Evolutionary conservation across 192 early-diverging fungal genomes (phyloP).

Genomic region (Diversispora eburnea): DNA sequence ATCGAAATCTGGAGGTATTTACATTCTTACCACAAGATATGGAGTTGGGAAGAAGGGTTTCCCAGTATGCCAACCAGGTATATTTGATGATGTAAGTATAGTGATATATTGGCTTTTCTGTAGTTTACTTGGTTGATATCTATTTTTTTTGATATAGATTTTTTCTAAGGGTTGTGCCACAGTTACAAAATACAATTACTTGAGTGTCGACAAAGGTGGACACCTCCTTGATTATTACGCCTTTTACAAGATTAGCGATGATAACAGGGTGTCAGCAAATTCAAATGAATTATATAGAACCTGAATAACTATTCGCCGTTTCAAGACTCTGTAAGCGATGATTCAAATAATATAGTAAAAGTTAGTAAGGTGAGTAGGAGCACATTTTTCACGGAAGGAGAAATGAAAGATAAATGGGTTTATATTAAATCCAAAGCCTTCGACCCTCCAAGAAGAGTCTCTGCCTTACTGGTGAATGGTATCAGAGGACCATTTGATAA

Average conservation of each 20-base stretch:
- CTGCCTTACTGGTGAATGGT: too few relatives aligned
- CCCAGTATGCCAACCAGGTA: not conserved
- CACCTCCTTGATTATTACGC: not conserved
- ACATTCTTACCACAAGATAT: not conserved
- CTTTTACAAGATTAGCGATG: not conserved
- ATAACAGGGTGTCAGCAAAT: not conserved
- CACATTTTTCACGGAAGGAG: not conserved
- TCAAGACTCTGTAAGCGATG: not conserved
- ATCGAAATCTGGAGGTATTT: not conserved
- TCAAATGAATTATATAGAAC: not conserved
- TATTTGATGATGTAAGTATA: conserved; percentile 1
- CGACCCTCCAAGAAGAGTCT: not conserved
- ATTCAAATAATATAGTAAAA: not conserved
- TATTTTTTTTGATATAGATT: conserved; percentile 1
- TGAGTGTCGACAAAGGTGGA: not conserved
- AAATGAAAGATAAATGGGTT: not conserved
- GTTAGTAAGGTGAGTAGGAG: not conserved
- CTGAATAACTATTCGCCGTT: not conserved
- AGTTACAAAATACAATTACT: not conserved
- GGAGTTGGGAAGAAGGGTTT: not conserved
- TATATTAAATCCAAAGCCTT: not conserved
- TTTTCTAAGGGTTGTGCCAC: not conserved
- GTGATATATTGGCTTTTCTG: not conserved
- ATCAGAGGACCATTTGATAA: not conserved
- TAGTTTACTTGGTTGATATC: not conserved